These are phyloP conservation scores for Coemansia sp. DNA, from an alignment of 192 early-diverging fungal genomes.

Conservation along the genomic window DNA sequence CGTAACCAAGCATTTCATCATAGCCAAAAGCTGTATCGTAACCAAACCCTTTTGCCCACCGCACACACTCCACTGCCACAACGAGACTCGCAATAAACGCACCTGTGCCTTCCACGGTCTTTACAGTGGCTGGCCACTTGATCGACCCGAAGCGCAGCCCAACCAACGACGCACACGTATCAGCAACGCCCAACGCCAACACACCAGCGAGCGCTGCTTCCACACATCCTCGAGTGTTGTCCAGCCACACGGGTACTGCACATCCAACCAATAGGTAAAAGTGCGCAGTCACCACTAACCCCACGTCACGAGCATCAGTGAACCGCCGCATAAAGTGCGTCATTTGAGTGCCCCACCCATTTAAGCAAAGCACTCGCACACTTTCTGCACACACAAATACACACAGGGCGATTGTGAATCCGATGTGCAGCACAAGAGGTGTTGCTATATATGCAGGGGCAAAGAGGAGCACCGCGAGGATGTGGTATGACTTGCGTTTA, in stretches of 20 bases:
- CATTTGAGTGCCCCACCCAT: constrained; percentile 63
- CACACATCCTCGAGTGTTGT: constrained; percentile 41
- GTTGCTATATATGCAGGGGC: constrained; percentile 66
- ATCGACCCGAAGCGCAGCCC: constrained; percentile 63
- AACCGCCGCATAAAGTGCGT: constrained; percentile 76
- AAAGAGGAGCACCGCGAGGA: constrained; percentile 81
- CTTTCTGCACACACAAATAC: constrained; percentile 77
- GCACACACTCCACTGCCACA: constrained; percentile 7
- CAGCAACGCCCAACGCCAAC: constrained; percentile 86
- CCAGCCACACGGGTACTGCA: constrained; percentile 86
- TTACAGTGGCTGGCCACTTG: neutral
- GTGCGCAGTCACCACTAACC: constrained; percentile 82
- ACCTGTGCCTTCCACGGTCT: constrained; percentile 62
- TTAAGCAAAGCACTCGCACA: constrained; percentile 74
- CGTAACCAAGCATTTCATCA: neutral
- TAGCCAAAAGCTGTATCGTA: constrained; percentile 8
- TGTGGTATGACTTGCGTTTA: constrained; percentile 85
- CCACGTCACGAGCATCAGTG: constrained; percentile 81
- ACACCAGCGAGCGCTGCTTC: constrained; percentile 71
- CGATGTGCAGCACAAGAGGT: constrained; percentile 75
- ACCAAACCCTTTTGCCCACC: too few species aligned
- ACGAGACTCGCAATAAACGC: constrained; percentile 76
- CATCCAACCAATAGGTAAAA: constrained; percentile 90
- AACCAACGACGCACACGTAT: constrained; percentile 78
- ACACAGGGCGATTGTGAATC: constrained; percentile 74